phyloP scores from a whole-genome alignment of 495 filamentous ascomycete genomes.

The Xylaria intraflava region DNA sequence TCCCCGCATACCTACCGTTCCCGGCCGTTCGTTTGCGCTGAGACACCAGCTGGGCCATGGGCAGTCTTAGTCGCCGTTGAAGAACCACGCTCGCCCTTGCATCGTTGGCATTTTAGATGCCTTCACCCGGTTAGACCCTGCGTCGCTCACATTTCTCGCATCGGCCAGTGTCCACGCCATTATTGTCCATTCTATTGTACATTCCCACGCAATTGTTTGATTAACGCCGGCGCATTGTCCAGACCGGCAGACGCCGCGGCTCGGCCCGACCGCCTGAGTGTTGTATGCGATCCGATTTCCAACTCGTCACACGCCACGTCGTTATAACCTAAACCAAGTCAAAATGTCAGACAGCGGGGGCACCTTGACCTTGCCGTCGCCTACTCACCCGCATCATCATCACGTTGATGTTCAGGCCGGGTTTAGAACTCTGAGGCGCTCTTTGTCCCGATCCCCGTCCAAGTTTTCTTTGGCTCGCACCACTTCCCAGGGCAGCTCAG shows the following conservation, averaged over 20 bases:
- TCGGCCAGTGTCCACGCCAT: neutral
- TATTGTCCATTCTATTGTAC: neutral
- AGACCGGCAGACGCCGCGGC: conserved; percentile 4
- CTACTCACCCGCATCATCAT: conserved; percentile 60
- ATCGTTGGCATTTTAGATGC: conserved; percentile 28
- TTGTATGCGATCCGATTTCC: conserved; percentile 4
- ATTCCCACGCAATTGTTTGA: conserved; percentile 5
- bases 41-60: conserved; percentile 8
- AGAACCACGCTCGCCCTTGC: conserved; percentile 26
- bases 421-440: conserved; percentile 71
- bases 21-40: neutral
- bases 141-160: conserved; percentile 21
- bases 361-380: conserved; percentile 75
- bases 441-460: conserved; percentile 80
- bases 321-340: conserved; percentile 5
- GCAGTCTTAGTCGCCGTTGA: conserved; percentile 14
- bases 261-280: conserved; percentile 6
- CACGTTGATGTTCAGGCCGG: conserved; percentile 71
- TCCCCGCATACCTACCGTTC: conserved; percentile 2
- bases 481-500: conserved; percentile 35
- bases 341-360: conserved; percentile 53
- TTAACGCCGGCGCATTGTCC: neutral
- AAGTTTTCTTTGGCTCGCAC: conserved; percentile 63
- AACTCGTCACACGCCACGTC: conserved; percentile 1
- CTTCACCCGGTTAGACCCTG: conserved; percentile 16